Conservation (phyloP, 805 yeast species). For the Scheffersomyces coipomensis region DNA sequence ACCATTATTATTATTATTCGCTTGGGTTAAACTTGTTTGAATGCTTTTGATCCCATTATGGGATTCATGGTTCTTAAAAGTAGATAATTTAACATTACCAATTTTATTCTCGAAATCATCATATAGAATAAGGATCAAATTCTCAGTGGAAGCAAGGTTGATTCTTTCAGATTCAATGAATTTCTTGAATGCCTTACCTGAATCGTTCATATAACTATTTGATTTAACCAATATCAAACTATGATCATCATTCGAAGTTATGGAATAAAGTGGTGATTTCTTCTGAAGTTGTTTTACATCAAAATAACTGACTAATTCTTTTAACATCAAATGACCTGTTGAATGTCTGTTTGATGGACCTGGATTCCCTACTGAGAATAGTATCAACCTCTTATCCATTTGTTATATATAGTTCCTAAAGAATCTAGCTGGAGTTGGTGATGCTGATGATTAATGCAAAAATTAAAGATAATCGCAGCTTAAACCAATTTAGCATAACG, state of each 20-base stretch:
- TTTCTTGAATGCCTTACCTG: conserved; percentile 25
- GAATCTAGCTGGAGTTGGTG: neutral
- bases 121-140: conserved; percentile 17
- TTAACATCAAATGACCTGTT: conserved; percentile 34
- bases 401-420: too few relatives aligned
- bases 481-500: too few relatives aligned
- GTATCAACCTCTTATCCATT: conserved; percentile 7
- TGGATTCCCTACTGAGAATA: conserved; percentile 39
- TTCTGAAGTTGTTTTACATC: conserved; percentile 28
- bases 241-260: conserved; percentile 15
- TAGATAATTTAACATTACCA: conserved; percentile 26
- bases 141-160: neutral
- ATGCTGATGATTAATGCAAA: neutral
- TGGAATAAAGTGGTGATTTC: conserved; percentile 25
- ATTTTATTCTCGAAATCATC: conserved; percentile 39
- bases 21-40: conserved; percentile 5
- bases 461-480: neutral
- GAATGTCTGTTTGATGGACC: conserved; percentile 41
- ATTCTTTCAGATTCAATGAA: conserved; percentile 17
- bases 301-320: conserved; percentile 20
- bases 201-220: conserved; percentile 40
- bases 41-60: conserved; percentile 39
- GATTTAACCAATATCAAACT: conserved; percentile 31
- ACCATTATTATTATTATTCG: neutral
- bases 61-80: conserved; percentile 34